Evolutionary conservation across 2,329 filamentous ascomycete genomes (phyloP), one percentile per base, ranked within the genome.

Genomic region (Cercospora sp.): DNA sequence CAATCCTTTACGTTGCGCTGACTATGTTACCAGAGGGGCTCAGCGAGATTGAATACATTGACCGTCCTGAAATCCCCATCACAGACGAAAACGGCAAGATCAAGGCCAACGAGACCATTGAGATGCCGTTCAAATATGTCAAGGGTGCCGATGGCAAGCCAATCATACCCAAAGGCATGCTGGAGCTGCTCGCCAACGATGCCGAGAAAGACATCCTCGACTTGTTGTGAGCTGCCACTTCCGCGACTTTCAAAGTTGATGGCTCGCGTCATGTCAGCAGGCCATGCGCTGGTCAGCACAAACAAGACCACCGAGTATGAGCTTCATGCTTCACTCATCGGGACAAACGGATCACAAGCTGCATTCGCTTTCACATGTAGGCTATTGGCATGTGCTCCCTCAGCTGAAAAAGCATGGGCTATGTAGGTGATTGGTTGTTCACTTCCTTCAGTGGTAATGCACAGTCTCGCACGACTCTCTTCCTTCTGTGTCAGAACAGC

Each of bases 61-160:
- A 98, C 78, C 89, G 92, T 76, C 95, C 95, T 0, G 94, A 98
- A 77, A 87, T 99, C 77, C 90, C 90, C 77, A 90, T 98, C 79
- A 92, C 92, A 79, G 90, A 95, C 30, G 71, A 66, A 4, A 66
- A 73, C 26, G 69, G 70, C 18, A 73, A 71, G n/a, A 43, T 69
- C 21, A 68, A 69, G 16, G 68, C 73, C 78, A 90, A 97, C 77
- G 95, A 99, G 82, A 95, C 91, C 79, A 97, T 94, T 0, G 87
- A 97, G 80, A 98, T 99, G 95, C 95, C 95, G 0, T 99, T 99
- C 81, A 92, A 95, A 73, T 99, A 99, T 78, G 94, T 99, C 61
- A 90, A 87, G 77, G 89, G 86, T 62, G 82, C 87, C 10, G 69
- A 75, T 53, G 93, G 91, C 55, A 85, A 92, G 73, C 92, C 94